Evolutionary conservation across 441 rosid species (phyloP), one percentile per base, ranked within the genome.

Genomic region (Corymbia citriodora): DNA sequence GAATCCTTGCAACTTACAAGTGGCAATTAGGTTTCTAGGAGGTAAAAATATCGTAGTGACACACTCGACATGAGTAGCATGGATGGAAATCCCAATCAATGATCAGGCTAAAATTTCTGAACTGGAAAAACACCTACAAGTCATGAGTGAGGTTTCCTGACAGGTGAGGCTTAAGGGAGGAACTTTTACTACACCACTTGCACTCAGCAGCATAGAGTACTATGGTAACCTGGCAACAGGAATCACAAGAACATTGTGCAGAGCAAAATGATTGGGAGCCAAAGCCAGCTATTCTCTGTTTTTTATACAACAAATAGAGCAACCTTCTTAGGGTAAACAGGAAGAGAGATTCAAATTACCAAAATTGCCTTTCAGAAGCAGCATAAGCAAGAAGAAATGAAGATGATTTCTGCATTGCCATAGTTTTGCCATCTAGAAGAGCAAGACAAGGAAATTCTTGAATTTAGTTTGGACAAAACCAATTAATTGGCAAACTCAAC

Each of bases 141-240:
- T 98, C 99, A 90, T 96, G 93, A 81, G 96, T 89, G 90, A 95
- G 91, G 93, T 95, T 96, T 94, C 99, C 97, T 21, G 95, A 93
- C 90, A 97, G 91, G 90, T 95, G 96, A 89, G 99, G 96, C 95
- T 95, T 98, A 33, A 94, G 92, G 88, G 99, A 98, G 91, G 99
- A 96, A 92, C 95, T 59, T 90, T 92, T 94, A 95, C 90, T 90
- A 53, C 85, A 33, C n/a, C 98, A 96, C 91, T 91, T 95, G 94
- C 96, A 91, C 36, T 98, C 99, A 93, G 93, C 87, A 93, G 92
- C 94, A 93, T 93, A 95, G 87, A 96, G 94, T 33, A 91, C 89
- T 72, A 95, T 89, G 17, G 99, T 94, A 87, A 93, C 97, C 99
- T 96, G 92, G 91, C 86, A 89, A 88, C 55, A 81, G 48, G 87